These are phyloP conservation scores for Podaxis mareebaensis DNA, from an alignment of 768 basidiomycete species.

Conservation along the genomic window DNA sequence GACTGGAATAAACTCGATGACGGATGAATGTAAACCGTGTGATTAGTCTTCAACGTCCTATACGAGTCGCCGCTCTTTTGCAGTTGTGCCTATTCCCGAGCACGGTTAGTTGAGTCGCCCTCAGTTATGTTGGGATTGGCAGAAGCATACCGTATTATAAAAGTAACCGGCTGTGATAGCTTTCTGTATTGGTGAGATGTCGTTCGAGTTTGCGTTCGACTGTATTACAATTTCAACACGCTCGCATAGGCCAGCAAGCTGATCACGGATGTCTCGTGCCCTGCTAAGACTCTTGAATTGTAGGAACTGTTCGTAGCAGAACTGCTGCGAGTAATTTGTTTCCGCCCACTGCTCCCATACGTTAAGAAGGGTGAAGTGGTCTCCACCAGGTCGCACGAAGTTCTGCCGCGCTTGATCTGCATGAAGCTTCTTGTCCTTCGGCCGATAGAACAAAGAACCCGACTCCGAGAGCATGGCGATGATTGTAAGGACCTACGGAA, in stretches of 20 bases:
- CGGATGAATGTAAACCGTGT: conserved; percentile 96
- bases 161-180: conserved; percentile 95
- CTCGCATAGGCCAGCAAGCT: conserved; percentile 93
- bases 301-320: conserved; percentile 93
- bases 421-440: conserved; percentile 97
- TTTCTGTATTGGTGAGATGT: conserved; percentile 93
- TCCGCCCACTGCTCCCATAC: conserved; percentile 99
- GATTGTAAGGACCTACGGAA: conserved; percentile 82
- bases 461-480: conserved; percentile 98
- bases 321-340: conserved; percentile 95
- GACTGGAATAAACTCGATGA: conserved; percentile 94
- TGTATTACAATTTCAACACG: conserved; percentile 92
- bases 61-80: conserved; percentile 98
- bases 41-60: conserved; percentile 92
- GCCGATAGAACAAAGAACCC: conserved; percentile 91
- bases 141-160: conserved; percentile 77
- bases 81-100: conserved; percentile 66
- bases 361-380: conserved; percentile 96
- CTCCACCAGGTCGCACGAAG: conserved; percentile 93
- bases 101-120: background rate
- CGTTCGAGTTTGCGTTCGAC: conserved; percentile 88
- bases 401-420: conserved; percentile 98
- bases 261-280: conserved; percentile 94
- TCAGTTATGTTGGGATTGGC: background rate
- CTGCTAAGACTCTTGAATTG: conserved; percentile 94